These are phyloP conservation scores for Xylariaceae sp. DNA, from an alignment of 2,329 filamentous ascomycete genomes.

Conservation along the genomic window DNA sequence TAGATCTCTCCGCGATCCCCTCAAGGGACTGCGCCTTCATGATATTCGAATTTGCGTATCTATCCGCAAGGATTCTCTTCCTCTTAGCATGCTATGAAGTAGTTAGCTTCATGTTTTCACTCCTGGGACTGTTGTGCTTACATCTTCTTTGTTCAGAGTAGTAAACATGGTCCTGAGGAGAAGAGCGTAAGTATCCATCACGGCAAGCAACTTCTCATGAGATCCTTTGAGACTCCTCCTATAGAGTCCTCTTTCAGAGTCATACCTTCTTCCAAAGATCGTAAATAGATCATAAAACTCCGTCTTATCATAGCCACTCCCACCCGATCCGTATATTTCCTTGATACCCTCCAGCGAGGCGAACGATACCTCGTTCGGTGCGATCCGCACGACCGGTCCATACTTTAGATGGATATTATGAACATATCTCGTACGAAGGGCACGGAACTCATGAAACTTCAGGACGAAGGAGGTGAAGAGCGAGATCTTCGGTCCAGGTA, in stretches of 20 bases:
- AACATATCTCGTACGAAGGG: conserved; percentile 49
- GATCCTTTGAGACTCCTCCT: too few species aligned
- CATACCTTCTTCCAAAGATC: conserved; percentile 51
- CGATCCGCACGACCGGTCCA: conserved; percentile 53
- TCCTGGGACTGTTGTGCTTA: not conserved
- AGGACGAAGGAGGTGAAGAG: conserved; percentile 47
- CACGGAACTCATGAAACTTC: conserved; percentile 53
- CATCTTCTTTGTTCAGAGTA: conserved; percentile 43
- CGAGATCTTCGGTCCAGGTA: conserved; percentile 47
- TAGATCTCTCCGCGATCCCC: conserved; percentile 54
- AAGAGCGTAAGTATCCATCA: conserved; percentile 4
- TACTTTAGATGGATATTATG: conserved; percentile 51
- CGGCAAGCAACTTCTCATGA: not conserved
- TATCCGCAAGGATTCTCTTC: conserved; percentile 59
- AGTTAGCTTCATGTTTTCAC: conserved; percentile 7
- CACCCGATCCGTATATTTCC: conserved; percentile 57
- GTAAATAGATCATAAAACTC: conserved; percentile 59
- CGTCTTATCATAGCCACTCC: conserved; percentile 61
- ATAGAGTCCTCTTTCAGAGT: not conserved
- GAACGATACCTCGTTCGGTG: conserved; percentile 56
- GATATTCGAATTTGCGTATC: conserved; percentile 64
- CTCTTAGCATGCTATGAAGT: conserved; percentile 52
- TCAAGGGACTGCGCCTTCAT: conserved; percentile 50
- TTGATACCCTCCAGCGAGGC: conserved; percentile 51
- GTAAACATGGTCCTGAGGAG: conserved; percentile 53